Percentiles rank a stretch among this genome's conserved stretches.
Conservation (phyloP, 2,329 filamentous ascomycete genomes). For the Lasiodiplodia sp. region DNA sequence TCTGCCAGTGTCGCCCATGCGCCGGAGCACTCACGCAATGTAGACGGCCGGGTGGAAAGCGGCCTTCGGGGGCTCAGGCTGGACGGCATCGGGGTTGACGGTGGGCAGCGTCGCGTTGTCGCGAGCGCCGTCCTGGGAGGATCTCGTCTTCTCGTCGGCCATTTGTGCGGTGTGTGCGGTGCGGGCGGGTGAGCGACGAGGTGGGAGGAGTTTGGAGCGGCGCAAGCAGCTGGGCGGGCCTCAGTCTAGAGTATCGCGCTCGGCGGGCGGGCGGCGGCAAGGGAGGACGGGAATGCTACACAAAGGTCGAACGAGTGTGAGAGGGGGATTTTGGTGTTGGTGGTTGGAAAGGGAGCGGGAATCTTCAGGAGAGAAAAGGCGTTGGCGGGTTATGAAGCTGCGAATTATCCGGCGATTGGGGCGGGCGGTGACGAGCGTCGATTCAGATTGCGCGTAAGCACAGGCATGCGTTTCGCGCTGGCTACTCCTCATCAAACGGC, state of each 20-base stretch:
- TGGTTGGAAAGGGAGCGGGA: conserved; percentile 27
- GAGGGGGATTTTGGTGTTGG: conserved; percentile 35
- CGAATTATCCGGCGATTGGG: conserved; percentile 29
- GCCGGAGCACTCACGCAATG: conserved; percentile 64
- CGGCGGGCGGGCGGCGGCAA: conserved; percentile 28
- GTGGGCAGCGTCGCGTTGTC: conserved; percentile 76
- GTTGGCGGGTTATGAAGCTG: conserved; percentile 30
- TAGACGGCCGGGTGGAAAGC: conserved; percentile 84
- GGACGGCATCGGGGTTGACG: conserved; percentile 78
- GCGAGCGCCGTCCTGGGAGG: conserved; percentile 78
- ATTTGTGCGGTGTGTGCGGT: conserved; percentile 62
- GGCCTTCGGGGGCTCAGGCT: conserved; percentile 69
- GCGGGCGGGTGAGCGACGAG: conserved; percentile 12
- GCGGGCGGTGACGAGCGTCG: conserved; percentile 28
- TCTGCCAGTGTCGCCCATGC: conserved; percentile 48
- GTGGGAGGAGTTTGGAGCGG: conserved; percentile 30
- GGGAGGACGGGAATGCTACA: conserved; percentile 31
- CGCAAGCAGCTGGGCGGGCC: conserved; percentile 23
- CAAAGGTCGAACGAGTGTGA: conserved; percentile 31
- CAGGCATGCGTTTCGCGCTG: conserved; percentile 28
- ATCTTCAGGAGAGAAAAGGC: conserved; percentile 28
- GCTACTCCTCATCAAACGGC: conserved; percentile 29
- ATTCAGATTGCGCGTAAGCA: conserved; percentile 31
- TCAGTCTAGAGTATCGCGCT: conserved; percentile 3
- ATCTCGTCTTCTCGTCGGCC: conserved; percentile 77